Conservation (phyloP, 1,139 yeast species). For the Taphrina betulina region DNA sequence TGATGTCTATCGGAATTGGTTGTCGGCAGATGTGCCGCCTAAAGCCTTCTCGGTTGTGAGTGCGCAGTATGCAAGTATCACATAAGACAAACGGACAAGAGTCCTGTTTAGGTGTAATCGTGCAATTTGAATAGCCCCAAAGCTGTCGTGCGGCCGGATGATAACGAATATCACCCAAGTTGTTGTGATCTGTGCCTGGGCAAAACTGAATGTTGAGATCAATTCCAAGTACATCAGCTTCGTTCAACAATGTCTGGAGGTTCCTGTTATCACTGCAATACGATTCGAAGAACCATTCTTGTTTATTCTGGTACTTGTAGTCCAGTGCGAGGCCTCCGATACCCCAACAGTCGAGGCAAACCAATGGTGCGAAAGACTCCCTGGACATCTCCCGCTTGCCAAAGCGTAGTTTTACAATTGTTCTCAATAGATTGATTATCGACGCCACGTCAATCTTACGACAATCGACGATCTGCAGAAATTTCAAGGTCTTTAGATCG, state of each 20-base stretch:
- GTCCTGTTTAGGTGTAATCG: not conserved
- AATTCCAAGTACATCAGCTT: conserved; percentile 6
- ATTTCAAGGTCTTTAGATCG: not conserved
- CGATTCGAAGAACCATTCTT: conserved; percentile 20
- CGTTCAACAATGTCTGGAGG: not conserved
- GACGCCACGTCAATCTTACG: not conserved
- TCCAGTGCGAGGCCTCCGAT: conserved; percentile 14
- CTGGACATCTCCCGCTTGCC: not conserved
- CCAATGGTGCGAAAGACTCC: conserved; percentile 5
- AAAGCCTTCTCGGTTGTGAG: conserved; percentile 14
- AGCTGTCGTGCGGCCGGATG: conserved; percentile 19
- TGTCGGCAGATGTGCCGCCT: conserved; percentile 2
- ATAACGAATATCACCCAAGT: conserved; percentile 2
- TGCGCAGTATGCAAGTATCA: conserved; percentile 15
- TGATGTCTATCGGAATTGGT: too few relatives aligned
- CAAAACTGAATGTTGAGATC: conserved; percentile 18
- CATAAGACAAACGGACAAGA: not conserved
- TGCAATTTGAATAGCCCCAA: conserved; percentile 1
- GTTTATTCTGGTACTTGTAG: conserved; percentile 26
- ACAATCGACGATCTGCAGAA: conserved; percentile 20
- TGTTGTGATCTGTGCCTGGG: conserved; percentile 2
- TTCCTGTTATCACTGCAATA: conserved; percentile 17
- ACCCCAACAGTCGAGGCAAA: conserved; percentile 17
- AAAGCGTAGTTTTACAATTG: not conserved
- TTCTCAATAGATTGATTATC: not conserved